Conservation (phyloP, 2,329 filamentous ascomycete species). For the Aspergillus phoenicis region DNA sequence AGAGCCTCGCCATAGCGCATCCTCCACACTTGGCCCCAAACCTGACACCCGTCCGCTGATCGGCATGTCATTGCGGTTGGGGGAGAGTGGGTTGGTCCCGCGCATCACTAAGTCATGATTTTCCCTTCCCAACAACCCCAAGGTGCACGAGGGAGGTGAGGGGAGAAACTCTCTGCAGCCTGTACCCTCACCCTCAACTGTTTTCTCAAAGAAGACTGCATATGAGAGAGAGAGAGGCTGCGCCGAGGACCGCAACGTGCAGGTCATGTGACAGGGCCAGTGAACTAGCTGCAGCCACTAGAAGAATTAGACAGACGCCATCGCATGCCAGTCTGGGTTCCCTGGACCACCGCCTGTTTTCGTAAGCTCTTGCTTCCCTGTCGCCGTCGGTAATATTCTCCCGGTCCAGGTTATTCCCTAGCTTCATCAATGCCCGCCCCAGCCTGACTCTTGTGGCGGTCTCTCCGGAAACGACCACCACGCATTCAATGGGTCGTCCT, state of each 20-base stretch:
- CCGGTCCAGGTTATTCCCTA: not conserved
- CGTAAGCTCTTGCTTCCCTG: not conserved
- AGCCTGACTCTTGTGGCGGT: no score
- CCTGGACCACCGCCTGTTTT: not conserved
- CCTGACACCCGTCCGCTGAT: not conserved
- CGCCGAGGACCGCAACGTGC: not conserved
- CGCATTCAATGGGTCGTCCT: not conserved
- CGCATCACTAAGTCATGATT: not conserved
- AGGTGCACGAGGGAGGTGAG: no score
- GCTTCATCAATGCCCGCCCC: not conserved
- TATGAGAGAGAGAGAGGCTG: not conserved
- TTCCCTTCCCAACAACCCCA: not conserved
- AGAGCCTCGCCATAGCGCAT: not conserved
- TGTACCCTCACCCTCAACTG: not conserved
- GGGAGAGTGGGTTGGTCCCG: not conserved
- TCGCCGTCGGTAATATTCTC: constrained; percentile 1
- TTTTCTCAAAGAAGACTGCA: not conserved
- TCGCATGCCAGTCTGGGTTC: not conserved
- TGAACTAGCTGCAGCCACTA: not conserved
- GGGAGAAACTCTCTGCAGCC: no score
- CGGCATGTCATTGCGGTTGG: not conserved
- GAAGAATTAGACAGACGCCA: not conserved
- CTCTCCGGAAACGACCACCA: not conserved
- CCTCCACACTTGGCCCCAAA: not conserved
- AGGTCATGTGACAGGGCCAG: constrained; percentile 1